Conservation (phyloP, 75 land plant genomes). For the Larix kaempferi region DNA sequence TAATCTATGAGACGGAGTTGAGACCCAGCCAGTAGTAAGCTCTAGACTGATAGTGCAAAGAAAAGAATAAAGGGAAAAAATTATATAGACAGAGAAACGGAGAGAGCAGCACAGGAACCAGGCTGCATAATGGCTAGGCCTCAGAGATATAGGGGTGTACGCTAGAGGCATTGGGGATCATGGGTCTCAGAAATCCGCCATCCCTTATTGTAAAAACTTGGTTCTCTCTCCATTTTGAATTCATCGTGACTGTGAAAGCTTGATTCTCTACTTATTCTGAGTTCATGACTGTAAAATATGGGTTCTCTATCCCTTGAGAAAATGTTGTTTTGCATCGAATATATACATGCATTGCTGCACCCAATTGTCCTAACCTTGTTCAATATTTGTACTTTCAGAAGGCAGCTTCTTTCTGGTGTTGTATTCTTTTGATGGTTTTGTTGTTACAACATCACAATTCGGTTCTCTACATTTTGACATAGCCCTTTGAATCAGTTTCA, state of each 20-base stretch:
- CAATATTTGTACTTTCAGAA: not conserved
- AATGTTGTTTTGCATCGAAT: not conserved
- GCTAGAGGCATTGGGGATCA: constrained; percentile 71
- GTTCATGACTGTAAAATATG: too few species aligned
- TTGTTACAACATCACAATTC: not conserved
- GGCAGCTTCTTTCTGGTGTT: not conserved
- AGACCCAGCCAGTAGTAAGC: not conserved
- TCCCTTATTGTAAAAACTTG: constrained; percentile 32
- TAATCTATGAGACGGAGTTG: too few species aligned
- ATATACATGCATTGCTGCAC: not conserved
- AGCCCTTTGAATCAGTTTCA: not conserved
- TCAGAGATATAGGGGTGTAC: constrained; percentile 47
- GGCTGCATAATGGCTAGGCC: constrained; percentile 26
- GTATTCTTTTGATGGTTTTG: not conserved
- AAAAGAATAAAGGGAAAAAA: not conserved
- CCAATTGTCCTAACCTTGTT: not conserved
- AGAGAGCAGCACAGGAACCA: constrained; percentile 4
- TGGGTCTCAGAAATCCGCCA: constrained; percentile 77
- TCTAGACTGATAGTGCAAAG: constrained; percentile 3
- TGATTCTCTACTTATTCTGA: too few species aligned
- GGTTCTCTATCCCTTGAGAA: not conserved
- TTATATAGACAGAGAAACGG: not conserved
- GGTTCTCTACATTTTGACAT: not conserved
- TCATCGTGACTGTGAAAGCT: too few species aligned
- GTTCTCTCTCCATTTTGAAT: too few species aligned